Conservation (phyloP, 1,139 yeast genomes). For the Geotrichum aggregatum region DNA sequence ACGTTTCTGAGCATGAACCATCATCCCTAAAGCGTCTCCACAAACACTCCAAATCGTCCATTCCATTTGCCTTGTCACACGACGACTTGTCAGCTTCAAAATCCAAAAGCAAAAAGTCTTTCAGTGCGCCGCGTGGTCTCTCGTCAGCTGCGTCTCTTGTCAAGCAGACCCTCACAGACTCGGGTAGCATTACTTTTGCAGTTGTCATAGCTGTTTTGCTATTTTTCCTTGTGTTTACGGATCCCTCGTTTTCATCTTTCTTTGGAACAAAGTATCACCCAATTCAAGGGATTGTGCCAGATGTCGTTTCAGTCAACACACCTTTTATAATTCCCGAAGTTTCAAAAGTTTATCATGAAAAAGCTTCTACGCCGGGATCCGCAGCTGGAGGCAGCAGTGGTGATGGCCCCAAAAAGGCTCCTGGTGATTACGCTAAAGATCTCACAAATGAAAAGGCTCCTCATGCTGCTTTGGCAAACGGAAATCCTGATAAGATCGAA, state of each 20-base stretch:
- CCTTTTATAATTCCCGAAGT: slow-evolving; percentile 15
- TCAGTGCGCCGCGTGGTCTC: background rate
- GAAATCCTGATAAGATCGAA: background rate
- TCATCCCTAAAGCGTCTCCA: background rate
- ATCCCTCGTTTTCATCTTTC: background rate
- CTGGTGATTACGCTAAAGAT: slow-evolving; percentile 14
- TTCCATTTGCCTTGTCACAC: background rate
- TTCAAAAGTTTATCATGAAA: slow-evolving; percentile 7
- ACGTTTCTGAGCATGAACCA: background rate
- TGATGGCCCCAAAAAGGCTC: slow-evolving; percentile 16
- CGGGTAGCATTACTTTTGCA: background rate
- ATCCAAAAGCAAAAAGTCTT: background rate
- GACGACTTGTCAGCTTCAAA: background rate
- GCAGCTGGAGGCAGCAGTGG: slow-evolving; percentile 4
- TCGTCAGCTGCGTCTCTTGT: background rate
- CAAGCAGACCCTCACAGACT: slow-evolving; percentile 5
- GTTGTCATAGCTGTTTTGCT: background rate
- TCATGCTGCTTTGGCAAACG: slow-evolving; percentile 11
- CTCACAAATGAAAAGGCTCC: slow-evolving; percentile 14
- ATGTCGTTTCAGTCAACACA: background rate
- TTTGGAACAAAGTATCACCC: background rate
- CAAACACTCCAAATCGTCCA: slow-evolving; percentile 2
- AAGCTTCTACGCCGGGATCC: background rate
- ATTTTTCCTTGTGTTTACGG: background rate
- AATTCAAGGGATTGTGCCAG: background rate